phyloP scores from a whole-genome alignment of 2,329 filamentous ascomycete genomes.

The Exophiala xenobiotica region DNA sequence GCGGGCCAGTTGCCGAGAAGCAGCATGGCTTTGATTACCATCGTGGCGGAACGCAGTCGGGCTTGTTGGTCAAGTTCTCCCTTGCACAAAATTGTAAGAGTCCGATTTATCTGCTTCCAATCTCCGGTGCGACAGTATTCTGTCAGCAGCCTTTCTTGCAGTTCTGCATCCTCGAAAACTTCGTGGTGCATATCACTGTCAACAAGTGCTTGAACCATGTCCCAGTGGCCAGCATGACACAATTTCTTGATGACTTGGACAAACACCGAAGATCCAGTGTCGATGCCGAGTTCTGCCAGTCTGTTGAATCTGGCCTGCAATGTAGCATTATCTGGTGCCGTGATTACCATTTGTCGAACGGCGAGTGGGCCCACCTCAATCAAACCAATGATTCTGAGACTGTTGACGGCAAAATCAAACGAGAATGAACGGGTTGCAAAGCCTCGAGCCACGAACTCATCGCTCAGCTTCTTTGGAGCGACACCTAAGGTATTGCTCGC shows the following conservation, averaged over 20 bases:
- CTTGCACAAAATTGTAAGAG: constrained; percentile 53
- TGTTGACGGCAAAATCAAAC: constrained; percentile 68
- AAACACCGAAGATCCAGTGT: constrained; percentile 63
- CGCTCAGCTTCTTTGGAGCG: constrained; percentile 56
- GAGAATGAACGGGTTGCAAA: constrained; percentile 76
- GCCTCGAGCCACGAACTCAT: constrained; percentile 72
- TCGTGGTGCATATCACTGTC: constrained; percentile 66
- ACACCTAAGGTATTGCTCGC: constrained; percentile 18
- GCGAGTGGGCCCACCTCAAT: constrained; percentile 71
- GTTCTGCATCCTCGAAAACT: constrained; percentile 54
- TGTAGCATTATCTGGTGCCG: constrained; percentile 57
- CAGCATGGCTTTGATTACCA: constrained; percentile 39
- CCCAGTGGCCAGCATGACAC: constrained; percentile 55
- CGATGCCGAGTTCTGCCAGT: constrained; percentile 63
- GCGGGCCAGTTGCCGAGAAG: constrained; percentile 37
- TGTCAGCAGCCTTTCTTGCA: constrained; percentile 56
- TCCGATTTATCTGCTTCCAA: constrained; percentile 54
- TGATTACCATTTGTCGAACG: constrained; percentile 71
- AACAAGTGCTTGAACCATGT: constrained; percentile 53
- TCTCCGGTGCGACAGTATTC: constrained; percentile 54
- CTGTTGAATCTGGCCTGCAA: constrained; percentile 61
- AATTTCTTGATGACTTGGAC: constrained; percentile 64
- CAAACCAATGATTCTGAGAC: constrained; percentile 69
- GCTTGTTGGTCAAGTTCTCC: constrained; percentile 34
- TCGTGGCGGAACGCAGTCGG: constrained; percentile 35